Base-by-base conservation (phyloP, 2,329 filamentous ascomycete genomes). In the Clathrospora elynae region DNA sequence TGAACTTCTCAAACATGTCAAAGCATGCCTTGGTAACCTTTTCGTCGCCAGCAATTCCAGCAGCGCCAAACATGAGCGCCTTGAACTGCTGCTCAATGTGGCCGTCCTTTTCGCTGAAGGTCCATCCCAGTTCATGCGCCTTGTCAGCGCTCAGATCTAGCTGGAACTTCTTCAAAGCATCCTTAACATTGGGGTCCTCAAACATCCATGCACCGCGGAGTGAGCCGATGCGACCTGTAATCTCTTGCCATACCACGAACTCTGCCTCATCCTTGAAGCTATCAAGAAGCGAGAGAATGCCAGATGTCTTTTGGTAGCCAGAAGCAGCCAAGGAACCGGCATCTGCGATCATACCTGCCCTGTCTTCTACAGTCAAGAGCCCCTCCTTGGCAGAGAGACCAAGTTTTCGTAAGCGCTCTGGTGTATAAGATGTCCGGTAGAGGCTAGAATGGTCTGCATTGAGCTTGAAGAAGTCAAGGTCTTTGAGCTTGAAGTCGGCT, bases 11-110 rank as follows among this genome's bases (percentile, higher is more conserved):
- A 68, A 96, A 96, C 87, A 96, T 95, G 18, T 91, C 88, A 72
- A 90, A 87, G 6, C 90, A 87, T 6, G 90, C 89, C 35, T 83
- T 79, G 64, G 92, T 82, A 49, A 96, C 82, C 55, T 80, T 77
- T 61, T 90, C 76, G 61, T 97, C 92, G 22, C 90, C 90, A 31
- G 85, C 81, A 55, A 89, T 76, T 44, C 91, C 92, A 35, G 92
- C 90, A 56, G 80, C 83, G 49, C 88, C 87, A 67, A 97, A 97
- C 68, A 96, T 81, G 66, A 96, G 81, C 10, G 84, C 85, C 78
- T 97, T 97, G 80, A 96, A 95, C 68, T 96, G 91, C 71, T 96
- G 90, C 68, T 91, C 80, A 55, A 96, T 85, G 66, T 96, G 91
- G 35, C 87, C 89, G 60, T 97, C 92, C 3, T 79, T 80, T 17